These are phyloP conservation scores for Alternaria arbusti DNA, from an alignment of 2,329 filamentous ascomycete species.

Conservation along the genomic window DNA sequence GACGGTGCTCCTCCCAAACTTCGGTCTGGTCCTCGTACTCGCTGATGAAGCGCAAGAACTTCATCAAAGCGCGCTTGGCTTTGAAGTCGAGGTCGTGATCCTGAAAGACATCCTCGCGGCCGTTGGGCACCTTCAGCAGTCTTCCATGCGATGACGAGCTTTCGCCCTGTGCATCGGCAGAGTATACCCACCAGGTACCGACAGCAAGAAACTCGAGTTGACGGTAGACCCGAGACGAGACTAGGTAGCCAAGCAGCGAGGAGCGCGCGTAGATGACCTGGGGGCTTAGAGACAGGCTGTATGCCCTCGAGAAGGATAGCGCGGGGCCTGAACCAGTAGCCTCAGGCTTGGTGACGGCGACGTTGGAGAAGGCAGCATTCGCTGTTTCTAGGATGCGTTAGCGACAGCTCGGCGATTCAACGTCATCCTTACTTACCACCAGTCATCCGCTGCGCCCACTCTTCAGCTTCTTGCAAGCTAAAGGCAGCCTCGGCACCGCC, in stretches of 20 bases:
- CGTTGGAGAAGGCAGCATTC: constrained; percentile 35
- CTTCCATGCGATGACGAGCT: constrained; percentile 13
- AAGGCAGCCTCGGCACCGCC: constrained; percentile 85
- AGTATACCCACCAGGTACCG: constrained; percentile 86
- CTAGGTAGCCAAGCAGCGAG: constrained; percentile 75
- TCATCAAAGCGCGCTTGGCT: constrained; percentile 87
- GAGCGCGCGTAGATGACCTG: constrained; percentile 87
- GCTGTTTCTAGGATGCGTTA: constrained; percentile 21
- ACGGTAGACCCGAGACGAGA: constrained; percentile 86
- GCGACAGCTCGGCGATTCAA: neutral
- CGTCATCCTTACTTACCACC: constrained; percentile 33
- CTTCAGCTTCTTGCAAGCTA: constrained; percentile 79
- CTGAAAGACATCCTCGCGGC: constrained; percentile 88
- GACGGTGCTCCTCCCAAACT: constrained; percentile 65
- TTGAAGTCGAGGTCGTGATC: constrained; percentile 76
- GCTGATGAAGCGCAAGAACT: constrained; percentile 87
- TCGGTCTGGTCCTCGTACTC: constrained; percentile 69
- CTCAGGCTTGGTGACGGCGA: constrained; percentile 42
- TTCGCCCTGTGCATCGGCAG: constrained; percentile 28
- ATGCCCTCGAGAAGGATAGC: constrained; percentile 72
- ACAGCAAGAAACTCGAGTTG: constrained; percentile 94
- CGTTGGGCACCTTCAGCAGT: constrained; percentile 80
- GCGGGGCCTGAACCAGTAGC: constrained; percentile 37
- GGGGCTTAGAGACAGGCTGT: constrained; percentile 83
- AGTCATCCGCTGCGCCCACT: constrained; percentile 66